These are phyloP conservation scores for Rhodomyrtus psidioides DNA, from an alignment of 441 rosid genomes.

Conservation along the genomic window DNA sequence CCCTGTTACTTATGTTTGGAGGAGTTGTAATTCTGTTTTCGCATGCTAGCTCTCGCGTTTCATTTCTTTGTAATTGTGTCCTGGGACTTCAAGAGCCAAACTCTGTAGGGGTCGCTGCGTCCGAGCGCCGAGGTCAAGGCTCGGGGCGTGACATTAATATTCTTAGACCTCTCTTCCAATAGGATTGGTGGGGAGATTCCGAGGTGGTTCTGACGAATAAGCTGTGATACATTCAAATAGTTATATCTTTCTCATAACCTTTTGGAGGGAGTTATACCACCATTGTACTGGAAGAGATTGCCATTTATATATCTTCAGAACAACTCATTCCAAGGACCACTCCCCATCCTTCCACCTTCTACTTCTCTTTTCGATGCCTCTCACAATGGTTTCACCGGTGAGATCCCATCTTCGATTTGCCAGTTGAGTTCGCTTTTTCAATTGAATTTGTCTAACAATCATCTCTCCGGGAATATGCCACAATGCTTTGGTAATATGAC, in stretches of 20 bases:
- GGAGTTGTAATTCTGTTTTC: too few relatives aligned
- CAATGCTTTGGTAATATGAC: accelerated
- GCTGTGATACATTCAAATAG: neutral
- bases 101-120: too few relatives aligned
- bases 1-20: too few relatives aligned
- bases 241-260: neutral
- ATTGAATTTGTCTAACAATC: neutral
- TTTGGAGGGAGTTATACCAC: neutral
- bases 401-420: neutral
- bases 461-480: neutral
- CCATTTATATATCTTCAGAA: neutral
- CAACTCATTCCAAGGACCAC: neutral
- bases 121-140: too few relatives aligned
- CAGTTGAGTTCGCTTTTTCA: accelerated
- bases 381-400: neutral
- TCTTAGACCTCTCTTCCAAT: accelerated
- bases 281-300: neutral
- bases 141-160: too few relatives aligned
- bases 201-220: neutral
- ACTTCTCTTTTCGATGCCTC: neutral
- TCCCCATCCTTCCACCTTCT: neutral
- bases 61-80: too few relatives aligned
- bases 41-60: too few relatives aligned
- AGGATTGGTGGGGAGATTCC: neutral
- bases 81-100: too few relatives aligned